Evolutionary conservation across 306 rosid species (phyloP), one percentile per base, ranked within the genome.

Genomic region (Malus fusca): DNA sequence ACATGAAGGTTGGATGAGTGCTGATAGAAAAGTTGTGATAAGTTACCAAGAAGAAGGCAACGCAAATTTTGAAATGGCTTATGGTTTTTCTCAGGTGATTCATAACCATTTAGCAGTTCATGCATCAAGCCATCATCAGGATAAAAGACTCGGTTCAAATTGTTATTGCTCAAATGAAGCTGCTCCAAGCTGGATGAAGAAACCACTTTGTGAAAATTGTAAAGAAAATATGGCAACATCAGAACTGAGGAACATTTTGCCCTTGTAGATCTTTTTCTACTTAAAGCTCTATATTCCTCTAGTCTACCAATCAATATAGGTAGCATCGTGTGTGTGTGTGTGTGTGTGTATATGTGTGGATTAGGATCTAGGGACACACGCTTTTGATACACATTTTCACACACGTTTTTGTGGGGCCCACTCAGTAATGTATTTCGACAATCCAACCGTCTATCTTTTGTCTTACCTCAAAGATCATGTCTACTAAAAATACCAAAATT

Each of bases 141-240:
- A 84, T 89, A 90, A 78, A 82, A 86, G 79, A 95, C 77, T 82
- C 63, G 56, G 69, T 71, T 84, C 91, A 95, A 87, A 44, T 79
- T 87, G 89, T 95, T 95, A 90, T 87, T 89, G 87, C 87, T 90
- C 86, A 95, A 81, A 81, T 92, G 86, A 74, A 95, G 92, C 92
- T 95, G 92, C 96, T 90, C 93, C 93, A 92, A 95, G 90, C 99
- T 95, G 88, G 26, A 75, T 52, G 77, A 18, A 71, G 35, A 79
- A 87, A 79, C 68, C 83, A 80, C 63, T 72, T 66, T 62, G 77
- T 73, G 77, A 84, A 71, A 67, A 25, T 60, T 75, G 58, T 74
- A 78, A 75, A n/a, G 18, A 43, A 76, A 84, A 80, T 65, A 75
- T 67, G 72, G 83, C 72, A 79, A 73, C 75, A 51, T 26, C 73